Percentiles rank a stretch among this genome's conserved stretches.
These are phyloP conservation scores for Paspalum notatum DNA, from an alignment of 176 grass and related monocot species.

Conservation along the genomic window DNA sequence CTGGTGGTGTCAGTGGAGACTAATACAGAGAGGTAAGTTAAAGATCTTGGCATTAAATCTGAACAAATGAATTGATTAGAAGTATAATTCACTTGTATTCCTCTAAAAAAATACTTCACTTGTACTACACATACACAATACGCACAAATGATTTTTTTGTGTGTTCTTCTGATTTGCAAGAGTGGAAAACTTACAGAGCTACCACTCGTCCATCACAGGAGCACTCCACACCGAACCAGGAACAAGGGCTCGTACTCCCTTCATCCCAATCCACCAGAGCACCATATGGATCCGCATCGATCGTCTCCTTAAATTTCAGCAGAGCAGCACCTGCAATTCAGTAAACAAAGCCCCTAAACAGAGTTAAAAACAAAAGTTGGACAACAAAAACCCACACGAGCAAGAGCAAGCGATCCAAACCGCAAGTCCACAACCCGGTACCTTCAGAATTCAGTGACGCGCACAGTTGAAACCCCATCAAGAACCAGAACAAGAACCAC, in stretches of 20 bases:
- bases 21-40: too few relatives aligned
- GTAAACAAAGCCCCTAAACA: constrained; percentile 23
- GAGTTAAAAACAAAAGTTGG: constrained; percentile 19
- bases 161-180: neutral
- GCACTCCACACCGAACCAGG: constrained; percentile 62
- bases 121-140: neutral
- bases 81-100: too few relatives aligned
- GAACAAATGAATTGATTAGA: too few relatives aligned
- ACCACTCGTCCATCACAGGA: constrained; percentile 55
- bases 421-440: constrained; percentile 20
- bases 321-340: constrained; percentile 57
- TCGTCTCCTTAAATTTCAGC: constrained; percentile 51
- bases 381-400: neutral
- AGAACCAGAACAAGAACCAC: constrained; percentile 50
- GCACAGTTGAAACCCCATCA: constrained; percentile 47
- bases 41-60: too few relatives aligned
- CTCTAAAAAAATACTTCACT: too few relatives aligned
- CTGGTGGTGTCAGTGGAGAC: too few relatives aligned
- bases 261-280: constrained; percentile 52
- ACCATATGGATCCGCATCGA: constrained; percentile 45
- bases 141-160: neutral
- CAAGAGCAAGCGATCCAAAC: constrained; percentile 13
- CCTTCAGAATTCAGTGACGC: constrained; percentile 69
- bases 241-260: constrained; percentile 44
- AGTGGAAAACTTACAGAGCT: constrained; percentile 61